Conservation (phyloP, 257 asterid genomes). For the Solanum bulbocastanum region DNA sequence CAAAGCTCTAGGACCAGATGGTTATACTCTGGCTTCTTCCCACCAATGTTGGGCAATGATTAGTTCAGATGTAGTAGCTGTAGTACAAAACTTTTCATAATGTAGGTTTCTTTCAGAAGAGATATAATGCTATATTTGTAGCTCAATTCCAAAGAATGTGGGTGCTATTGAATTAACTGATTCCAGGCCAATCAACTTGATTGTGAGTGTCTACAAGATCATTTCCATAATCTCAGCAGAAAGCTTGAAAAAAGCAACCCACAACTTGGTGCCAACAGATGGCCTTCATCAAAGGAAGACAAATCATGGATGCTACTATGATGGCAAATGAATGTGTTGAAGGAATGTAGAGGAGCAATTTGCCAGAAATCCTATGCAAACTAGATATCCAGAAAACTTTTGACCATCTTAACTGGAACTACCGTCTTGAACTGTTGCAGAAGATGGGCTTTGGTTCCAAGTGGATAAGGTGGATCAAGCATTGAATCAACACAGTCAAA, state of each 20-base stretch:
- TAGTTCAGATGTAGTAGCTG: not conserved
- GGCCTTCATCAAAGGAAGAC: not conserved
- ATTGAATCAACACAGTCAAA: not conserved
- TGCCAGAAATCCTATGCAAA: not conserved
- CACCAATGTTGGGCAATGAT: not conserved
- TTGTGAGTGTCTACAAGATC: not conserved
- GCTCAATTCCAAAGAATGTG: not conserved
- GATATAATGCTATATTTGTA: not conserved
- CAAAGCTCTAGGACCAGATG: not conserved
- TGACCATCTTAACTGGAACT: not conserved
- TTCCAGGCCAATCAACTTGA: not conserved
- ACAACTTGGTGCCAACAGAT: not conserved
- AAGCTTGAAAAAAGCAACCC: not conserved
- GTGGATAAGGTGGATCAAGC: not conserved
- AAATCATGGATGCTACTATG: not conserved
- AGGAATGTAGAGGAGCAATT: not conserved
- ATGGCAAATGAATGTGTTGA: not conserved
- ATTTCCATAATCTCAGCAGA: not conserved
- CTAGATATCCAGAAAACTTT: not conserved
- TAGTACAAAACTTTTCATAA: not conserved
- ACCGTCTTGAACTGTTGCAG: not conserved
- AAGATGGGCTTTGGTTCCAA: not conserved
- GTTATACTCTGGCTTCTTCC: not conserved
- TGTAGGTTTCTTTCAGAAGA: not conserved
- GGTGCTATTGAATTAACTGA: not conserved